Percentiles rank a stretch among this genome's conserved stretches.
Evolutionary conservation across 495 filamentous ascomycete genomes (phyloP).

Genomic region (Glonium stellatum): DNA sequence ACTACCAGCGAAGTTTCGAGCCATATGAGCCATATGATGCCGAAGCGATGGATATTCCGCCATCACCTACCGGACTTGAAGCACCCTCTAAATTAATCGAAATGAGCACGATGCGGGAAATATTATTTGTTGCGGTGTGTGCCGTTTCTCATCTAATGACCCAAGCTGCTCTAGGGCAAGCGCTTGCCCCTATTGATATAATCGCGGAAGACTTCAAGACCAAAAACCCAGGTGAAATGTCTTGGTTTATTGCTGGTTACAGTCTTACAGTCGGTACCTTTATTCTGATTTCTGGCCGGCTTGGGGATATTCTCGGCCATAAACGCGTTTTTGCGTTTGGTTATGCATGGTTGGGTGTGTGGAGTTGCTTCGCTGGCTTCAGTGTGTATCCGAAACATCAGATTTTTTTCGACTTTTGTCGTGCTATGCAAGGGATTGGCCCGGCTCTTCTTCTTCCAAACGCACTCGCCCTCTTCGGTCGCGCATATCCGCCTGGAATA

Average conservation of each 20-base stretch:
- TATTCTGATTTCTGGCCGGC: slow-evolving; percentile 55
- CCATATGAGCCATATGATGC: slow-evolving; percentile 3
- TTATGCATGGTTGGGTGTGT: slow-evolving; percentile 55
- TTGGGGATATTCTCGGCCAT: slow-evolving; percentile 61
- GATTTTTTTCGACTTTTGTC: slow-evolving; percentile 35
- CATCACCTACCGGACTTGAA: not conserved
- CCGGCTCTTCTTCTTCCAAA: slow-evolving; percentile 35
- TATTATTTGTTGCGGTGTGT: slow-evolving; percentile 29
- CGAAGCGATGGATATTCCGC: slow-evolving; percentile 3
- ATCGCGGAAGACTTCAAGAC: slow-evolving; percentile 26
- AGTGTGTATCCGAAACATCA: slow-evolving; percentile 34
- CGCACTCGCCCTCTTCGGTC: slow-evolving; percentile 32
- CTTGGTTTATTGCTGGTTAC: slow-evolving; percentile 55
- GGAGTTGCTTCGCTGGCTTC: slow-evolving; percentile 54
- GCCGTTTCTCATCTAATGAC: slow-evolving; percentile 34
- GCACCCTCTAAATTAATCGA: slow-evolving; percentile 5
- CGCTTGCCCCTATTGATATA: slow-evolving; percentile 30
- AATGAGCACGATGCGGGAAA: slow-evolving; percentile 24
- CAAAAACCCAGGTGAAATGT: slow-evolving; percentile 26
- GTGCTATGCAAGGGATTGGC: slow-evolving; percentile 37
- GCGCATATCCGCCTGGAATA: slow-evolving; percentile 30
- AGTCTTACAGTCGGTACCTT: slow-evolving; percentile 58
- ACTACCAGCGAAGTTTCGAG: not conserved
- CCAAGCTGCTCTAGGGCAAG: slow-evolving; percentile 33
- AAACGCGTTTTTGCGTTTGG: slow-evolving; percentile 54